These are phyloP conservation scores for Dryas drummondii DNA, from an alignment of 306 rosid genomes.

Conservation along the genomic window DNA sequence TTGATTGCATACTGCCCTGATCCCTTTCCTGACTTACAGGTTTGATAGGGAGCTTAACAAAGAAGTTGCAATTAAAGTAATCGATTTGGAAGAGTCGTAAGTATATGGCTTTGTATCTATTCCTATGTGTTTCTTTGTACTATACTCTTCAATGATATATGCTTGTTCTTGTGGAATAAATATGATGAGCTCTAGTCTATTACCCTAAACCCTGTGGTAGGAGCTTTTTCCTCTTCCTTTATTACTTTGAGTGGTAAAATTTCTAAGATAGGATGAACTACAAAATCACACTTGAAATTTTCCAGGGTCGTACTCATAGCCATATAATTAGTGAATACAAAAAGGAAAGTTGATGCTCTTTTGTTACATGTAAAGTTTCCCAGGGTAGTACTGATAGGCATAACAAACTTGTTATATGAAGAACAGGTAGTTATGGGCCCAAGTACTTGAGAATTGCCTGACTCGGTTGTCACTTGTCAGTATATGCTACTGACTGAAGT, in stretches of 20 bases:
- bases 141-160: background rate
- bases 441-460: background rate
- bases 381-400: background rate
- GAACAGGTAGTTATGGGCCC: background rate
- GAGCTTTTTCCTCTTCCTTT: background rate
- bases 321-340: background rate
- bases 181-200: background rate
- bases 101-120: conserved; percentile 33
- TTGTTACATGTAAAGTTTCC: background rate
- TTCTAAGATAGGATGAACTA: background rate
- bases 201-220: background rate
- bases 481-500: background rate
- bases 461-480: background rate
- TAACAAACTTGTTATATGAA: background rate
- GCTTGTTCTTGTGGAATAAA: background rate
- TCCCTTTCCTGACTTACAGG: conserved; percentile 51
- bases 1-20: conserved; percentile 13
- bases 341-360: background rate
- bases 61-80: conserved; percentile 94
- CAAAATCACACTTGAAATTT: background rate
- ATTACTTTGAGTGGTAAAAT: conserved; percentile 1
- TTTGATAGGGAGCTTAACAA: conserved; percentile 88
- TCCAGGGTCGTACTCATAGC: background rate
- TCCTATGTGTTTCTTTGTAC: background rate
- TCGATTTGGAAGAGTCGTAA: conserved; percentile 99